Evolutionary conservation across 768 basidiomycete genomes (phyloP), one percentile per base, ranked within the genome.

Genomic region (Hortiboletus flavorubellus): DNA sequence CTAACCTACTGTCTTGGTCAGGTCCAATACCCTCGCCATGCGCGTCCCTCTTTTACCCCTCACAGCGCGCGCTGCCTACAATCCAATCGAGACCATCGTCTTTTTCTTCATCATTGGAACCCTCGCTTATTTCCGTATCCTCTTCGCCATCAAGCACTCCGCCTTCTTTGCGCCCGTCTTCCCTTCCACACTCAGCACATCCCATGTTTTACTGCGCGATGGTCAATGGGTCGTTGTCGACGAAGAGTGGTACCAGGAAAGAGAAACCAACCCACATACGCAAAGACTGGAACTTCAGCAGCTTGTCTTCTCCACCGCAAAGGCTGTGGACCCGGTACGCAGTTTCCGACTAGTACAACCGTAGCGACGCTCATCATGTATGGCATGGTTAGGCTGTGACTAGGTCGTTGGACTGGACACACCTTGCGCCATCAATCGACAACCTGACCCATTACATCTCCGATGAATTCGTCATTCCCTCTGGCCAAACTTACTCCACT

Each of bases 111-210:
- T 94, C 65, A 70, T 95, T 56, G 89, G 90, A 21, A 98, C 97
- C 1, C 81, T 98, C 49, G 89, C 92, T 45, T 98, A 98, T 72
- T 97, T 98, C 71, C 93, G 96, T 66, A 80, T 97, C 61, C 82
- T 99, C 56, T 83, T 83, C 53, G 89, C 90, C 49, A 89, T 98
- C 67, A 94, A 95, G 64, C 86, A 93, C 64, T 92, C 89, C 0
- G 80, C 89, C 23, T 87, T 93, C 72, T 81, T 93, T 51, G 83
- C 84, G 1, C 77, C 87, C 1, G 66, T 78, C 15, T 59, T 78
- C 5, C 77, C 80, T 0, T 69, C 79, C 2, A 65, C 76, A 0
- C 74, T 86, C 26, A 75, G 79, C 4, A 78, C 91, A 0, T 73
- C 85, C 3, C 77, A 87, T 67, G 82, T 81, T 0, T 66, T 82